Base-by-base conservation (phyloP, 2,329 filamentous ascomycete genomes). In the Laburnicola sp. region DNA sequence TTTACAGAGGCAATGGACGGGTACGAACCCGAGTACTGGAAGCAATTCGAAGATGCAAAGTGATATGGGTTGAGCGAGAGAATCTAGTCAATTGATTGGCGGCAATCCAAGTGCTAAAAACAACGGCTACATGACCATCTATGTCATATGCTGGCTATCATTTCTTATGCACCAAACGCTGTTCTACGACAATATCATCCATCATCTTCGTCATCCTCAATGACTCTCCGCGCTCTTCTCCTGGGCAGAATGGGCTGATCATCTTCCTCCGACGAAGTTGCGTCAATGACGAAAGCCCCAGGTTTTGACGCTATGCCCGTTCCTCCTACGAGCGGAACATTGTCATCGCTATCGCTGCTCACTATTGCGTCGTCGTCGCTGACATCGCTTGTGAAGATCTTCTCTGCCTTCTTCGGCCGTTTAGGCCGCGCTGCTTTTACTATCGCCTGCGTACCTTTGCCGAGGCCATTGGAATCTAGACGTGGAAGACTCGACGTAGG, bases 1-100 rank as follows among this genome's bases (percentile, higher is more conserved):
- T 78, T 66, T 54, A 74, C 63, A 31, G 51, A 66, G 47, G 60
- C 72, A 7, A 70, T 77, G 63, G 74, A 77, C 54, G 73, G 72
- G 23, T 76, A 69, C 50, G 64, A 72, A 38, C 59, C 68, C 39
- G 65, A 71, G 37, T 73, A 76, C 53, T 78, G 75, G 75, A 68
- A 68, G 58, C 66, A 74, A 48, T 66, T 75, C 32, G 57, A 62
- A n/a, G 59, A 45, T 52, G 32, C 23, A n/a, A 41, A 45, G 5
- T 36, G 28, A 30, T 21, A 31, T 10, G 8, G 3, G 25, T 23
- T n/a, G n/a, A n/a, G n/a, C n/a, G n/a, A n/a, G n/a, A n/a, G n/a
- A n/a, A n/a, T n/a, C n/a, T n/a, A n/a, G n/a, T n/a, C n/a, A n/a
- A n/a, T n/a, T n/a, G n/a, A n/a, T n/a, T n/a, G n/a, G n/a, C 10